Evolutionary conservation across 805 yeast genomes (phyloP).

Genomic region (Myxozyma kluyveri): DNA sequence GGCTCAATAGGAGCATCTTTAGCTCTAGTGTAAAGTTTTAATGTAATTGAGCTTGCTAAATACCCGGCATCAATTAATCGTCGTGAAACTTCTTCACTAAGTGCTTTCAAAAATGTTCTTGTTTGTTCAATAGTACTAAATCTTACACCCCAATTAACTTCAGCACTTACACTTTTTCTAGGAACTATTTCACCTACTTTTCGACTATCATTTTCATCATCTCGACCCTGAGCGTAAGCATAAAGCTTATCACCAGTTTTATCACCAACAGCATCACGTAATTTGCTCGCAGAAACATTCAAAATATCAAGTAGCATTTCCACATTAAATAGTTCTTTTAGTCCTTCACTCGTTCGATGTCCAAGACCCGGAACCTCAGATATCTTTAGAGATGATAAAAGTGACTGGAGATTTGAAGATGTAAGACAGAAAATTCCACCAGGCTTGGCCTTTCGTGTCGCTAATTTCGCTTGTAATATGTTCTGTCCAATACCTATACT

Average conservation of each 20-base stretch:
- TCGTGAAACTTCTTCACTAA: constrained; percentile 57
- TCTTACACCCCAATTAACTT: constrained; percentile 87
- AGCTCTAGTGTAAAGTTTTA: constrained; percentile 65
- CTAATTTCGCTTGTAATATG: constrained; percentile 72
- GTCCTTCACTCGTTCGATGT: constrained; percentile 44
- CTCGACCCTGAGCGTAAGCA: constrained; percentile 64
- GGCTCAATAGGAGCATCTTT: constrained; percentile 70
- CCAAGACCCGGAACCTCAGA: constrained; percentile 48
- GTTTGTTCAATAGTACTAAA: constrained; percentile 60
- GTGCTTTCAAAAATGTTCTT: constrained; percentile 56
- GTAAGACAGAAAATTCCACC: constrained; percentile 53
- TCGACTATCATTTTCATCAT: constrained; percentile 62
- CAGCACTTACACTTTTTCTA: constrained; percentile 79
- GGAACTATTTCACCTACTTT: constrained; percentile 51
- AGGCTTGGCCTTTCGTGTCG: constrained; percentile 76
- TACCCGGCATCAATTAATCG: constrained; percentile 51
- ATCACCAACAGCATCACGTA: constrained; percentile 57
- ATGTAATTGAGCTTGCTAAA: constrained; percentile 56
- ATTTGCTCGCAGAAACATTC: constrained; percentile 37
- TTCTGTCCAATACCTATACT: constrained; percentile 79
- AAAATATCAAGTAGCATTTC: constrained; percentile 45
- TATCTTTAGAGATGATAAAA: constrained; percentile 42
- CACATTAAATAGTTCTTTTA: constrained; percentile 41
- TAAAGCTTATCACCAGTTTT: constrained; percentile 67
- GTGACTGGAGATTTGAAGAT: constrained; percentile 30